These are phyloP conservation scores for Diaporthe citrichinensis DNA, from an alignment of 2,329 filamentous ascomycete genomes.

Conservation along the genomic window DNA sequence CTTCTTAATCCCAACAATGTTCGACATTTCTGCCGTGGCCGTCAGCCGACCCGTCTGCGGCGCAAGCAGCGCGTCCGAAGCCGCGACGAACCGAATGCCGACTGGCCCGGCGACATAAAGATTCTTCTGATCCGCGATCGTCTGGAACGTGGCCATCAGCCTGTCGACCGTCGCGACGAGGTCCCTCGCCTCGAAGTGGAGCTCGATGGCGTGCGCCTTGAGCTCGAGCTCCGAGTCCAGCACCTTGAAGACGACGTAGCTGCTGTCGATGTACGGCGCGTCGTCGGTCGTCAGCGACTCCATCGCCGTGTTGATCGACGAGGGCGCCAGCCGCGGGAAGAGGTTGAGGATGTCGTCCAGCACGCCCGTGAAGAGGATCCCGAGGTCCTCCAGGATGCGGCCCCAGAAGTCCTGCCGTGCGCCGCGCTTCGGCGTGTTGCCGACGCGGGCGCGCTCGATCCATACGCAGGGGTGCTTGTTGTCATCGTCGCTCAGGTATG, in stretches of 20 bases:
- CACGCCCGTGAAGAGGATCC: slow-evolving; percentile 41
- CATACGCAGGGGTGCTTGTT: slow-evolving; percentile 41
- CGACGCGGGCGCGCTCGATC: slow-evolving; percentile 43
- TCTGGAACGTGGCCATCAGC: slow-evolving; percentile 42
- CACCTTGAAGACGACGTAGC: slow-evolving; percentile 45
- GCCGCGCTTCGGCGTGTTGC: slow-evolving; percentile 33
- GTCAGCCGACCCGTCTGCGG: slow-evolving; percentile 46
- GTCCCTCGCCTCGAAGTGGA: slow-evolving; percentile 44
- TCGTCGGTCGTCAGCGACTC: slow-evolving; percentile 43
- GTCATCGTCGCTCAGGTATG: slow-evolving; percentile 42
- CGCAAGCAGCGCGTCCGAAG: slow-evolving; percentile 46
- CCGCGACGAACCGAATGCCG: slow-evolving; percentile 44
- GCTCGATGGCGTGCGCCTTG: slow-evolving; percentile 41
- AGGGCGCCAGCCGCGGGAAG: slow-evolving; percentile 43
- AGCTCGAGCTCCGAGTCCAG: slow-evolving; percentile 46
- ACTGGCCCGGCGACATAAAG: slow-evolving; percentile 47
- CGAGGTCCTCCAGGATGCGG: slow-evolving; percentile 44
- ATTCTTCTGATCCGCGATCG: slow-evolving; percentile 41
- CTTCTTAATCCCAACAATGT: slow-evolving; percentile 44
- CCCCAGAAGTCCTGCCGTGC: slow-evolving; percentile 44
- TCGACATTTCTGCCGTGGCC: slow-evolving; percentile 46
- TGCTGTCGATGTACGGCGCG: slow-evolving; percentile 47
- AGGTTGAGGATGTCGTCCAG: slow-evolving; percentile 43
- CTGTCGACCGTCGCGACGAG: slow-evolving; percentile 44
- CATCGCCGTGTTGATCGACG: slow-evolving; percentile 45